A percentile compares a stretch with the other conserved stretches of the same genome.
Conservation (phyloP, 257 asterid species). For the Solanum lycopersicoides region DNA sequence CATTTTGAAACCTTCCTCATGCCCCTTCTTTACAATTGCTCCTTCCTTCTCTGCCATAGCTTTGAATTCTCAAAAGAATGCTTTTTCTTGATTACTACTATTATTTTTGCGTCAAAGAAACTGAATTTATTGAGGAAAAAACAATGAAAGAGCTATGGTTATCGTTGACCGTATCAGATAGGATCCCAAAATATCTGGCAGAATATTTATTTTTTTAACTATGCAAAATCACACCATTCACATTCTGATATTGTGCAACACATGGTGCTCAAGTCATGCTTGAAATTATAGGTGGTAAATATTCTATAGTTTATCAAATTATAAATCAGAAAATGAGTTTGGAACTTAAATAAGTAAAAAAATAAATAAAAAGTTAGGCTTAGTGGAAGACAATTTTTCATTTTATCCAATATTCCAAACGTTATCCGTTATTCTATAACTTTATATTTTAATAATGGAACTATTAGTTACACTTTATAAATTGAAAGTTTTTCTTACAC, state of each 20-base stretch:
- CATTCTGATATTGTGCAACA: background rate
- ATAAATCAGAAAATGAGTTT: no score
- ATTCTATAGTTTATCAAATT: no score
- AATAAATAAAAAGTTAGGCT: no score
- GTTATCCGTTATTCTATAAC: no score
- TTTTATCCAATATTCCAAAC: no score
- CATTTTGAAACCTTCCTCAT: constrained; percentile 45
- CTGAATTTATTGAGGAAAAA: background rate
- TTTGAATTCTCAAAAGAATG: background rate
- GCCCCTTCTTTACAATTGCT: constrained; percentile 39
- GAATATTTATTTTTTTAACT: background rate
- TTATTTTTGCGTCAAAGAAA: background rate
- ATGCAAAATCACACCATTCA: background rate
- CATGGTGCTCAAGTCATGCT: background rate
- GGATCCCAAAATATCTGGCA: background rate
- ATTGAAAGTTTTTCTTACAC: no score
- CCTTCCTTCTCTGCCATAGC: constrained; percentile 70
- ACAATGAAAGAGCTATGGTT: constrained; percentile 5
- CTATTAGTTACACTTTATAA: no score
- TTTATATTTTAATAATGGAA: no score
- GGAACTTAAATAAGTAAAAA: no score
- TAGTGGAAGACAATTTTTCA: no score
- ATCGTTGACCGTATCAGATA: background rate
- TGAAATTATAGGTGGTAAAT: background rate
- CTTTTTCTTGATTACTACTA: background rate